Evolutionary conservation across 2,329 filamentous ascomycete species (phyloP), one percentile per base, ranked within the genome.

Genomic region (Sporothrix brunneoviolacea): DNA sequence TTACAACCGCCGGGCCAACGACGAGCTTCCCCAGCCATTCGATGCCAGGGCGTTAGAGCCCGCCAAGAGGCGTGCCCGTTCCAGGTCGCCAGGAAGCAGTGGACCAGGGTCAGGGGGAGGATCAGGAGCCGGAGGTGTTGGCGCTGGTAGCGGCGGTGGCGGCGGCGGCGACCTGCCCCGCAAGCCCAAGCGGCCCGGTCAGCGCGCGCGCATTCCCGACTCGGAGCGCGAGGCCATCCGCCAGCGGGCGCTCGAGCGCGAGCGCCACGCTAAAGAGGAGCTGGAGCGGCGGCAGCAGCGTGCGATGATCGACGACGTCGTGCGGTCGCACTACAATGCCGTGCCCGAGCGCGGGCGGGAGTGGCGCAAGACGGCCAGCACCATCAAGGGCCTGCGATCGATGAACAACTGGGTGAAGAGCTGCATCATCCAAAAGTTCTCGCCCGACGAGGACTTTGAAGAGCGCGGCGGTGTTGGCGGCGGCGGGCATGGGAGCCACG

Each of bases 381-480:
- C 88, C 61, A 98, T 98, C 73, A 95, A 94, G 70, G 93, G 93
- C 1, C 73, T 98, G 48, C 82, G 93, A 48, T 88, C 86, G 58
- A 93, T 95, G 74, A 98, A 98, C 72, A 98, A 98, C 68, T 98
- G 93, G 93, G 80, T 98, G 70, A 98, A 98, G 75, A 95, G 89
- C 64, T 91, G 88, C 44, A 81, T 97, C 59, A 97, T 98, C 59
- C 91, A 97, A 65, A 96, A 95, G 65, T 97, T 96, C 70, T 89
- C 88, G 4, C 86, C 87, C 0, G 83, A 84, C 57, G 86, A 91
- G 65, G 83, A 88, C 54, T 83, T 84, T 58, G 72, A 78, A 0
- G 79, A 83, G 3, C 42, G 80, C 61, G 64, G 69, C 47, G 76
- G 75, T 16, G 67, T 70, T n/a, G 68, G 69, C 47, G 76, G 82